These are phyloP conservation scores for Neospora caninum DNA, from an alignment of 169 alveolate genomes.

Conservation along the genomic window DNA sequence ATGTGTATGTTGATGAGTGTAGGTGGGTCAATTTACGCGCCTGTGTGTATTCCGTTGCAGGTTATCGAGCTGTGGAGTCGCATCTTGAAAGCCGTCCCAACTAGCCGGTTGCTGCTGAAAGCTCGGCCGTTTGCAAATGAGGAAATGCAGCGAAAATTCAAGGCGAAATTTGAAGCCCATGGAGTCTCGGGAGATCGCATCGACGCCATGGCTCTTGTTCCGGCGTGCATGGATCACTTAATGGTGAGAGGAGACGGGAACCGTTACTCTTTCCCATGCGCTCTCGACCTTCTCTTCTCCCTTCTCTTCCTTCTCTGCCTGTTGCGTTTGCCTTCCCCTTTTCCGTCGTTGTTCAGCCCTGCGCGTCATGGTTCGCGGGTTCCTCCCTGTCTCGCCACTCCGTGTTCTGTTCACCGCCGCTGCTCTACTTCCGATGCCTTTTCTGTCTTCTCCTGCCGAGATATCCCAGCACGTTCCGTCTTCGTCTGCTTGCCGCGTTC, in stretches of 20 bases:
- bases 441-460: neutral
- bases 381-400: too few relatives aligned
- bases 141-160: conserved; percentile 21
- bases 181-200: conserved; percentile 58
- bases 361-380: too few relatives aligned
- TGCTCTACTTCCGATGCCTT: neutral
- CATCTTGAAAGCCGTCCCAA: conserved; percentile 76
- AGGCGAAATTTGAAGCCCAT: conserved; percentile 25
- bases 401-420: too few relatives aligned
- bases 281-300: neutral
- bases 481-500: too few relatives aligned
- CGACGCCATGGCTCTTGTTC: conserved; percentile 50
- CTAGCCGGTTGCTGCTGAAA: conserved; percentile 72
- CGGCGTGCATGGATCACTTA: conserved; percentile 52
- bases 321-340: neutral
- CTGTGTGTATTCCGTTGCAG: conserved; percentile 12
- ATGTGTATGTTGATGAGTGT: neutral
- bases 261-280: neutral
- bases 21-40: neutral
- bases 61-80: conserved; percentile 72
- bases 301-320: neutral
- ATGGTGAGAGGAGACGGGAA: neutral
- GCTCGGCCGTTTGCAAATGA: conserved; percentile 71
- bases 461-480: neutral
- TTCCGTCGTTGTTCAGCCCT: neutral